A percentile compares a stretch with the other conserved stretches of the same genome.
Conservation (phyloP, 2,329 filamentous ascomycete species). For the Pseudogymnoascus sp. region DNA sequence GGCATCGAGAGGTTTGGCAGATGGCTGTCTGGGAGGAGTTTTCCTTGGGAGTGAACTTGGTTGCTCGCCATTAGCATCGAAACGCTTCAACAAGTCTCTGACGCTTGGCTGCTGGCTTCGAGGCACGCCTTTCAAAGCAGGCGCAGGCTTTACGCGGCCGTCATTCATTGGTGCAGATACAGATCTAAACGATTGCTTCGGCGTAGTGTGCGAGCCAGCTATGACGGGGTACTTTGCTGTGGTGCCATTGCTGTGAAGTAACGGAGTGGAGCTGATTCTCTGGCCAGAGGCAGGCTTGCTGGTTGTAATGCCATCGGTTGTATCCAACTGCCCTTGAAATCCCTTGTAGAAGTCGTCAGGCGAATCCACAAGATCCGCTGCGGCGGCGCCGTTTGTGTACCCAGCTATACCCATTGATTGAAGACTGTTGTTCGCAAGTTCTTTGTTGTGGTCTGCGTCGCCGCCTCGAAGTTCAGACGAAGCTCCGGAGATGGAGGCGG, state of each 20-base stretch:
- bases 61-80: conserved; percentile 51
- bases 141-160: conserved; percentile 23
- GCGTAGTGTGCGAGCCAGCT: conserved; percentile 31
- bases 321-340: conserved; percentile 29
- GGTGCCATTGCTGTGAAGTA: conserved; percentile 41
- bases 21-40: not conserved
- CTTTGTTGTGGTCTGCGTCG: not conserved
- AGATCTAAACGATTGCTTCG: conserved; percentile 40
- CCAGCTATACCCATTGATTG: not conserved
- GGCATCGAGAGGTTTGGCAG: not conserved
- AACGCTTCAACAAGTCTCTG: conserved; percentile 70
- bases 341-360: conserved; percentile 44
- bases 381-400: not conserved
- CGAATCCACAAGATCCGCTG: not conserved
- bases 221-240: conserved; percentile 39
- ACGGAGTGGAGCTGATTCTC: conserved; percentile 27
- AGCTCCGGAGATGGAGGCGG: not conserved
- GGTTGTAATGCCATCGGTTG: not conserved
- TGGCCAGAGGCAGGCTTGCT: not conserved
- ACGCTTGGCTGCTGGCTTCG: conserved; percentile 52
- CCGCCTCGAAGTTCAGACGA: not conserved
- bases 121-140: conserved; percentile 19
- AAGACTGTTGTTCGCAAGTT: not conserved
- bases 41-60: conserved; percentile 21
- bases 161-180: conserved; percentile 45